Conservation (phyloP, 495 filamentous ascomycete species). For the Penicillium silybi region DNA sequence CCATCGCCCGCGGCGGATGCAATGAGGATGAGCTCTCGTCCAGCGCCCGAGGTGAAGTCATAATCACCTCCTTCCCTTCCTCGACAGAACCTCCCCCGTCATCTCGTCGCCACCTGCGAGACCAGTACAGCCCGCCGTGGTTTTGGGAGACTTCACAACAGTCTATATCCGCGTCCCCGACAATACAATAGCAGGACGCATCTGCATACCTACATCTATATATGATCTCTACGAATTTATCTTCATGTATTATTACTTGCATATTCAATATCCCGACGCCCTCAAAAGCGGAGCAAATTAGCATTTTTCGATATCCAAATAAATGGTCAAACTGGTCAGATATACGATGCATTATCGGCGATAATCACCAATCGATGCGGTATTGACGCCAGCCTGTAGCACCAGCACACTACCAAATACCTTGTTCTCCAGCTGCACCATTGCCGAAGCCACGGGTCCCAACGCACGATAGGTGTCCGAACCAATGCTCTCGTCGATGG, state of each 20-base stretch:
- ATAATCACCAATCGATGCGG: slow-evolving; percentile 1
- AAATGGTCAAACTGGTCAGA: background rate
- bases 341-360: background rate
- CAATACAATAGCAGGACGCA: background rate
- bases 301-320: background rate
- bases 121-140: slow-evolving; percentile 16
- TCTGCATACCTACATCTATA: background rate
- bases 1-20: slow-evolving; percentile 19
- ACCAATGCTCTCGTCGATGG: slow-evolving; percentile 25
- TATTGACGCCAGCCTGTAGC: slow-evolving; percentile 56
- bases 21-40: slow-evolving; percentile 12
- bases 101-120: background rate
- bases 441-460: slow-evolving; percentile 62
- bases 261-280: background rate
- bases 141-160: slow-evolving; percentile 7
- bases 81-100: background rate
- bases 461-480: slow-evolving; percentile 56
- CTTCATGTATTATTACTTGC: background rate
- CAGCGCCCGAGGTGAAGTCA: slow-evolving; percentile 5
- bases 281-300: background rate
- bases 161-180: slow-evolving; percentile 5
- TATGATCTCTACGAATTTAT: background rate
- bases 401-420: slow-evolving; percentile 73
- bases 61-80: background rate
- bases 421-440: slow-evolving; percentile 52